phyloP scores from a whole-genome alignment of 176 grass and related monocot genomes.

The Alopecurus myosuroides region DNA sequence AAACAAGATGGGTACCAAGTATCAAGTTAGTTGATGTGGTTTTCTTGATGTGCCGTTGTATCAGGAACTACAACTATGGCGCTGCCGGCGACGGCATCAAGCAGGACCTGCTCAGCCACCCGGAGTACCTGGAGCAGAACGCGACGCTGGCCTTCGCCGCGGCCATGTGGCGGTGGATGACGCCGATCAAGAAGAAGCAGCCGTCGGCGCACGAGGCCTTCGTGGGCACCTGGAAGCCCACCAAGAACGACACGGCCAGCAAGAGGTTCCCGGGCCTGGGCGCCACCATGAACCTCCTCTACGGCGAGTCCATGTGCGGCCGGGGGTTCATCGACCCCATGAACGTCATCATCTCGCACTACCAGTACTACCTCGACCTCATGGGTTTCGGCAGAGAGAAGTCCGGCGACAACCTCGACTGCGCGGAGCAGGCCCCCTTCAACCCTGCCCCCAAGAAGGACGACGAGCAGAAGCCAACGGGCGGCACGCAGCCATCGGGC shows the following conservation, averaged over 20 bases:
- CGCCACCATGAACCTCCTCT: conserved; percentile 88
- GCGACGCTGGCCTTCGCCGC: conserved; percentile 81
- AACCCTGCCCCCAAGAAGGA: conserved; percentile 46
- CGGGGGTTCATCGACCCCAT: conserved; percentile 59
- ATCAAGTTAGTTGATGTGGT: not conserved
- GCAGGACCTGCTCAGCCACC: conserved; percentile 66
- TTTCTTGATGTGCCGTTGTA: not conserved
- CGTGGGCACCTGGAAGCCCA: conserved; percentile 83
- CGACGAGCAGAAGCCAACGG: conserved; percentile 23
- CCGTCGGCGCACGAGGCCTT: conserved; percentile 84
- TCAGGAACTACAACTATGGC: conserved; percentile 93
- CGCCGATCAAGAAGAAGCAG: conserved; percentile 81
- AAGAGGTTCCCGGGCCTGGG: conserved; percentile 79
- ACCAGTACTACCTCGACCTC: conserved; percentile 92
- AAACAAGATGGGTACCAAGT: not conserved
- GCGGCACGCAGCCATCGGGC: conserved; percentile 6
- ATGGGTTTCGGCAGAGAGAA: conserved; percentile 62
- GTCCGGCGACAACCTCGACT: conserved; percentile 67
- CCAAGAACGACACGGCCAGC: conserved; percentile 67
- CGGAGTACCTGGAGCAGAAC: conserved; percentile 92
- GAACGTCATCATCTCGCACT: conserved; percentile 87
- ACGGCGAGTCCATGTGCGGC: conserved; percentile 67
- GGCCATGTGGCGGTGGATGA: conserved; percentile 98
- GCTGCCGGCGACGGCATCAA: conserved; percentile 46
- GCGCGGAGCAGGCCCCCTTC: conserved; percentile 62